phyloP scores from a whole-genome alignment of 768 basidiomycete genomes.

The Leucosporidium scottii region DNA sequence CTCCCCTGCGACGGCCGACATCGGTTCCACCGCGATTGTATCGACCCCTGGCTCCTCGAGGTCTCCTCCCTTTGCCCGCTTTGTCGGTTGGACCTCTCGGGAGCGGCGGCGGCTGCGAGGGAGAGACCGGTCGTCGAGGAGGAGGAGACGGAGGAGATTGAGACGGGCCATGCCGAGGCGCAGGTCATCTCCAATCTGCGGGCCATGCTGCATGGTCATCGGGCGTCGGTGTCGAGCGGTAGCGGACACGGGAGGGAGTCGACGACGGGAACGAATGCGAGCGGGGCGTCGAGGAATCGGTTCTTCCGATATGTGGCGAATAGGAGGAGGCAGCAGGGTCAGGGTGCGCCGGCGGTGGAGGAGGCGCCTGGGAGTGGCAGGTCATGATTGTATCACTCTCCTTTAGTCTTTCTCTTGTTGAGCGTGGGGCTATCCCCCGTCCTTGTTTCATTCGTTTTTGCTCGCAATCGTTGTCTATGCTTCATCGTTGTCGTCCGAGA shows the following conservation, averaged over 20 bases:
- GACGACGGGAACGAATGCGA: not conserved
- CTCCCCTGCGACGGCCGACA: constrained; percentile 88
- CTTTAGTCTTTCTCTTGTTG: too few species aligned
- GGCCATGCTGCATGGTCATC: constrained; percentile 11
- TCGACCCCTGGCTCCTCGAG: constrained; percentile 88
- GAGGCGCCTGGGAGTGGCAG: not conserved
- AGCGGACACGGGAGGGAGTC: too few species aligned
- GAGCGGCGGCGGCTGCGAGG: not conserved
- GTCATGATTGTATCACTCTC: too few species aligned
- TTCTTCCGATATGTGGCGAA: constrained; percentile 5
- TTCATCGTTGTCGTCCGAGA: too few species aligned
- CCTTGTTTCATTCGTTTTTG: too few species aligned
- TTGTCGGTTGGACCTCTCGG: constrained; percentile 51
- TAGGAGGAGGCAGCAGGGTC: not conserved
- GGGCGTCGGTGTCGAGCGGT: not conserved
- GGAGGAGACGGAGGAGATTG: not conserved
- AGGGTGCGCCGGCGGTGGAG: not conserved
- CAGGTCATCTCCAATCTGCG: constrained; percentile 25
- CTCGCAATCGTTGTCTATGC: too few species aligned
- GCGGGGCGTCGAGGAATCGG: not conserved
- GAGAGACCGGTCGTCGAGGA: not conserved
- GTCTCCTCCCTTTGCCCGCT: constrained; percentile 85
- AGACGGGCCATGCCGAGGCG: constrained; percentile 19
- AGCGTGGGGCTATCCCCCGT: too few species aligned
- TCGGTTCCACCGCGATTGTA: constrained; percentile 79